Conservation (phyloP, 768 basidiomycete species). For the Tremella yokohamensis region DNA sequence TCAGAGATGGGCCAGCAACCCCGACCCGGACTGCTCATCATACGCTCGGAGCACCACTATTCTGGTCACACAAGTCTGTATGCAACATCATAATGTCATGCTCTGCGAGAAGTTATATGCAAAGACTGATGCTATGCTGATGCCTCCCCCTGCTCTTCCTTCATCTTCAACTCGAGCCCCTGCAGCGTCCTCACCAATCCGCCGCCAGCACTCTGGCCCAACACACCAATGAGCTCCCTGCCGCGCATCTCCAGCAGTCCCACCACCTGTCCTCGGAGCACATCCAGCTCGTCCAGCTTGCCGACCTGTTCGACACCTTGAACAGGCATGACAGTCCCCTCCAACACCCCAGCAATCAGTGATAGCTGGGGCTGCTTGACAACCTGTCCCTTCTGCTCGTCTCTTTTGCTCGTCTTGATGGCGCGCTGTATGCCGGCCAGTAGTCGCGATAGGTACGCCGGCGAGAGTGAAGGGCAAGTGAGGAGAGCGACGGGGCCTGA, state of each 20-base stretch:
- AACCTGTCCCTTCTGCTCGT: conserved; percentile 8
- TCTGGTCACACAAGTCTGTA: too few species aligned
- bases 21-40: too few species aligned
- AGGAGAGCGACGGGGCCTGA: conserved; percentile 44
- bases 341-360: conserved; percentile 74
- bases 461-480: conserved; percentile 42
- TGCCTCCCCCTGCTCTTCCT: conserved; percentile 52
- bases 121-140: conserved; percentile 6
- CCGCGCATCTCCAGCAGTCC: conserved; percentile 75
- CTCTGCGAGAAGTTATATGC: neutral
- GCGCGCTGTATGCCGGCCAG: conserved; percentile 30
- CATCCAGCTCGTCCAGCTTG: conserved; percentile 72
- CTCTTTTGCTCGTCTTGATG: conserved; percentile 24
- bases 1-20: too few species aligned
- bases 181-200: conserved; percentile 68
- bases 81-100: too few species aligned
- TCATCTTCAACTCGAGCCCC: conserved; percentile 66
- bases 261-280: conserved; percentile 74
- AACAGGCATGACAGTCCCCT: conserved; percentile 64
- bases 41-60: too few species aligned
- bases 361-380: conserved; percentile 52
- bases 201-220: conserved; percentile 68
- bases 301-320: conserved; percentile 63
- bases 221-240: conserved; percentile 66
- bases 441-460: conserved; percentile 37